These are phyloP conservation scores for Elsinoe batatas DNA, from an alignment of 2,329 filamentous ascomycete species.

Conservation along the genomic window DNA sequence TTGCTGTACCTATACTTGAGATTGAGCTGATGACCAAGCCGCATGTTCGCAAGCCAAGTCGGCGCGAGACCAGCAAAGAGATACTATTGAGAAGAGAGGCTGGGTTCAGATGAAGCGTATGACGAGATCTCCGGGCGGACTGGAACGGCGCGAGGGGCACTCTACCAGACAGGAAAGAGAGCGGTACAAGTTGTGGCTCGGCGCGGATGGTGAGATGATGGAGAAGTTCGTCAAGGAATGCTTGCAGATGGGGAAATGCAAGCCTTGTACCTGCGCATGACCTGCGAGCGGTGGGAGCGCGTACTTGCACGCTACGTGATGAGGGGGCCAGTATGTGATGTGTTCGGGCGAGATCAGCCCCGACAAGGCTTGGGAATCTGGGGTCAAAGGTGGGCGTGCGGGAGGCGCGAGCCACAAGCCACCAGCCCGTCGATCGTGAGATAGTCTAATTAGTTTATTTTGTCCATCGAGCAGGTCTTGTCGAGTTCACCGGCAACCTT, in stretches of 20 bases:
- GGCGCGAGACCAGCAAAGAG: background rate
- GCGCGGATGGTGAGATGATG: background rate
- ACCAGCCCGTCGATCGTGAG: background rate
- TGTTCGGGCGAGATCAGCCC: background rate
- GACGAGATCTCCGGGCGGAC: conserved; percentile 1
- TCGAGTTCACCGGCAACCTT: conserved; percentile 2
- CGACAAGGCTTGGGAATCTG: background rate
- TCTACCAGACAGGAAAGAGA: conserved; percentile 1
- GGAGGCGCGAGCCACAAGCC: conserved; percentile 6
- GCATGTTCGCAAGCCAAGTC: no score
- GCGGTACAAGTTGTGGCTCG: background rate
- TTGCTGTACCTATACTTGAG: background rate
- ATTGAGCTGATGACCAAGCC: background rate
- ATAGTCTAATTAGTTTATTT: conserved; percentile 1
- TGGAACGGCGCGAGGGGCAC: conserved; percentile 2
- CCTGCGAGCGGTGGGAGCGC: background rate
- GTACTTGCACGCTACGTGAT: background rate
- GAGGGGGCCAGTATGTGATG: background rate
- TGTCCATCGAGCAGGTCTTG: background rate
- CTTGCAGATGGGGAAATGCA: background rate
- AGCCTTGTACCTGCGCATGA: conserved; percentile 7
- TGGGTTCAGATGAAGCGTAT: background rate
- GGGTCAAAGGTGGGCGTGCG: background rate
- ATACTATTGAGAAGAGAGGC: background rate
- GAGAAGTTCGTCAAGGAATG: conserved; percentile 5